A percentile compares a stretch with the other conserved stretches of the same genome.
Conservation (phyloP, 2,329 filamentous ascomycete species). For the Penicillium sp. region DNA sequence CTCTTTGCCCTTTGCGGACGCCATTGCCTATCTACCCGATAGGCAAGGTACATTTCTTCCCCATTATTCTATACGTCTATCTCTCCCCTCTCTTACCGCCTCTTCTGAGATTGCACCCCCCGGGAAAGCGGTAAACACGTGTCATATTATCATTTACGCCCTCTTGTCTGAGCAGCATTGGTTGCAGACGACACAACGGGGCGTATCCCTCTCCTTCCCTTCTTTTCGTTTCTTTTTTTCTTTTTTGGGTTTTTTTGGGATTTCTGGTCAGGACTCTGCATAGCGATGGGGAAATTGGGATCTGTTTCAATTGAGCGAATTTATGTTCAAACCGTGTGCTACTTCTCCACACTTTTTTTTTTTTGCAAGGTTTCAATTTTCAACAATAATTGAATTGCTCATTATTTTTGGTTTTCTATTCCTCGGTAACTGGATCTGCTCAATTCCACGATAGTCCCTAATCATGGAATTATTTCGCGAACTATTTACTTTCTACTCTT, state of each 20-base stretch:
- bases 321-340: slow-evolving; percentile 6
- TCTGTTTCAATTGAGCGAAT: slow-evolving; percentile 17
- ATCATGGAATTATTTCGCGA: not conserved
- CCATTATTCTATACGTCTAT: not conserved
- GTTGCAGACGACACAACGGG: slow-evolving; percentile 14
- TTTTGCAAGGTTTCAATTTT: no score
- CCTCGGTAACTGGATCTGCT: no score
- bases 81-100: slow-evolving; percentile 1
- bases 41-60: not conserved
- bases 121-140: slow-evolving; percentile 14
- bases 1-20: not conserved
- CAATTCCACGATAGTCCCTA: no score
- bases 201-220: not conserved
- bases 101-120: slow-evolving; percentile 1
- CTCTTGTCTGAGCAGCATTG: slow-evolving; percentile 11
- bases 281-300: slow-evolving; percentile 31
- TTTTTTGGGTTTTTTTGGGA: not conserved
- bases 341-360: not conserved
- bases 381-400: not conserved
- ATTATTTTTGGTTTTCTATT: no score
- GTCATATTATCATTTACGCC: slow-evolving; percentile 14
- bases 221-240: slow-evolving; percentile 1
- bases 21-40: not conserved
- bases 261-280: slow-evolving; percentile 19
- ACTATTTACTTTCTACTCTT: not conserved